These are phyloP conservation scores for Sugiyamaella pinicola DNA, from an alignment of 1,139 yeast species.

Conservation along the genomic window DNA sequence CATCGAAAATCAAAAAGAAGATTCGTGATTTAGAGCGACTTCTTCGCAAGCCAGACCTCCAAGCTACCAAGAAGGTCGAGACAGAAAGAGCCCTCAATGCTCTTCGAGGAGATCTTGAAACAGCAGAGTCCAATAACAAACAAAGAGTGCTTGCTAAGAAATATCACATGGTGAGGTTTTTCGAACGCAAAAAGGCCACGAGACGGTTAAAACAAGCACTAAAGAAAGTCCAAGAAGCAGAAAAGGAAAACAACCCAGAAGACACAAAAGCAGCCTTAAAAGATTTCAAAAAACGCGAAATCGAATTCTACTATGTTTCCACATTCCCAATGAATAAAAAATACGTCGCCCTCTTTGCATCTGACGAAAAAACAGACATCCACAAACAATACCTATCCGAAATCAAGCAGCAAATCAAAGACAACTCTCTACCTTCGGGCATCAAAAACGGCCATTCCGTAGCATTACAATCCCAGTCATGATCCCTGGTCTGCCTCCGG, in stretches of 20 bases:
- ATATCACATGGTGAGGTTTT: constrained; percentile 92
- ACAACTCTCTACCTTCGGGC: constrained; percentile 34
- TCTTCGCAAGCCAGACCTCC: constrained; percentile 50
- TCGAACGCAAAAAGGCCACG: constrained; percentile 85
- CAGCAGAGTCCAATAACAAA: constrained; percentile 53
- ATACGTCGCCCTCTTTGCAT: constrained; percentile 71
- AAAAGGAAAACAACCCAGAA: constrained; percentile 26
- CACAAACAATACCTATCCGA: constrained; percentile 32
- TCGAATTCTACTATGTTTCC: constrained; percentile 75
- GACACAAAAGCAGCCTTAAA: constrained; percentile 45
- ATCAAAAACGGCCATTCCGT: constrained; percentile 26
- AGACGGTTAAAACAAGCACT: constrained; percentile 69
- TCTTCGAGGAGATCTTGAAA: constrained; percentile 63
- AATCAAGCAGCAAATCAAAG: constrained; percentile 30
- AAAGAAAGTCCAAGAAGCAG: constrained; percentile 48
- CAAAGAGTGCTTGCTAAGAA: constrained; percentile 67
- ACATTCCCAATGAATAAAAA: constrained; percentile 79
- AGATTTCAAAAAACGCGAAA: constrained; percentile 56
- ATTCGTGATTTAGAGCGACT: constrained; percentile 83
- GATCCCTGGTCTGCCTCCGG: constrained; percentile 3
- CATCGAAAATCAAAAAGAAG: constrained; percentile 62
- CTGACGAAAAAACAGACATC: constrained; percentile 30
- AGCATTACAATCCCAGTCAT: constrained; percentile 22
- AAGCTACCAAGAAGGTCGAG: constrained; percentile 75
- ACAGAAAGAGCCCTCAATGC: constrained; percentile 87